Evolutionary conservation across 495 filamentous ascomycete species (phyloP).

Genomic region (Pseudevernia furfuracea): DNA sequence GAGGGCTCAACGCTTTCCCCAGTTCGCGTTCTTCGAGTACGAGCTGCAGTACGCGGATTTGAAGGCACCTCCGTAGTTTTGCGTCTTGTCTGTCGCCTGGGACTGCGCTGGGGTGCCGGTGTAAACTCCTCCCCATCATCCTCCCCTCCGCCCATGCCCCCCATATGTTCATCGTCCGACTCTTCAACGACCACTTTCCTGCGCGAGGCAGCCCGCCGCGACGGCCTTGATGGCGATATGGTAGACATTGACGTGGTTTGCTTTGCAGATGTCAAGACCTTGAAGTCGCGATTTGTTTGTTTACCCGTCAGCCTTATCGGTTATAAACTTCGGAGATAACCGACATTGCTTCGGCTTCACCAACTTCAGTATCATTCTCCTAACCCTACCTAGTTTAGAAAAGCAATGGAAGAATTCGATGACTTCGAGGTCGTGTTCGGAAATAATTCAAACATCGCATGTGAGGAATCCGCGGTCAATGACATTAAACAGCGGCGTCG

Average conservation of each 20-base stretch:
- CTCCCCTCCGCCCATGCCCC: conserved; percentile 48
- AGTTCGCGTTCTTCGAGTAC: conserved; percentile 30
- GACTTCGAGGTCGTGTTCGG: conserved; percentile 59
- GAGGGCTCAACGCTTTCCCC: conserved; percentile 50
- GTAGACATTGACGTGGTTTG: conserved; percentile 41
- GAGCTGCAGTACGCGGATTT: conserved; percentile 33
- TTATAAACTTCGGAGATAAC: not conserved
- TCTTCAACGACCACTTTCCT: conserved; percentile 68
- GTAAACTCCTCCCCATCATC: conserved; percentile 75
- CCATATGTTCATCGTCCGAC: conserved; percentile 58
- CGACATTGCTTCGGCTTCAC: not conserved
- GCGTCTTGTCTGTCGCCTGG: conserved; percentile 45
- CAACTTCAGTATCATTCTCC: not conserved
- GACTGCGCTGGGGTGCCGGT: conserved; percentile 53
- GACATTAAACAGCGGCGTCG: conserved; percentile 56
- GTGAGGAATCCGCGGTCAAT: conserved; percentile 49
- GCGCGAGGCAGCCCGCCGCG: conserved; percentile 64
- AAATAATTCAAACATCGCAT: conserved; percentile 53
- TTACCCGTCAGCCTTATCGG: conserved; percentile 8
- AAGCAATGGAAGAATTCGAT: conserved; percentile 26
- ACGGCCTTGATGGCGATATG: conserved; percentile 61
- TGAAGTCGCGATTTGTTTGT: conserved; percentile 9
- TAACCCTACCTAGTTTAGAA: not conserved
- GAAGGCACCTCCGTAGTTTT: conserved; percentile 49
- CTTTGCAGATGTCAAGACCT: not conserved